These are phyloP conservation scores for Fusarium dimerum DNA, from an alignment of 2,329 filamentous ascomycete genomes.

Conservation along the genomic window DNA sequence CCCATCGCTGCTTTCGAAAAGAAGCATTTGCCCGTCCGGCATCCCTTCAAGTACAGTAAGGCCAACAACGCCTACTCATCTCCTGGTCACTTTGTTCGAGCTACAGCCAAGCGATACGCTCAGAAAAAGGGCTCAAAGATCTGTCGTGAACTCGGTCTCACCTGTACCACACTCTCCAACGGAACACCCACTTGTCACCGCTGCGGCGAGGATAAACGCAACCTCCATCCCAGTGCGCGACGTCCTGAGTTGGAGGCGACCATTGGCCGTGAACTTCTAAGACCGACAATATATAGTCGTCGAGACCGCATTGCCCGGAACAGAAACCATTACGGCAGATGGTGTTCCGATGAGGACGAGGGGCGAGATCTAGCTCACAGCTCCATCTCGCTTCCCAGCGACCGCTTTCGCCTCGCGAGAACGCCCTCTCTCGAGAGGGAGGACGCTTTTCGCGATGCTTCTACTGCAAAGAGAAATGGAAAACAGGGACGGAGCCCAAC, in stretches of 20 bases:
- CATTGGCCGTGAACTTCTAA: constrained; percentile 12
- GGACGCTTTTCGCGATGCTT: constrained; percentile 47
- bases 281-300: background rate
- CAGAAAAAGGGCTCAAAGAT: constrained; percentile 16
- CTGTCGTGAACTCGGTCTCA: constrained; percentile 24
- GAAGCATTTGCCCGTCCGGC: constrained; percentile 19
- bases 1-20: constrained; percentile 16
- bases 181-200: constrained; percentile 11
- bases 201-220: constrained; percentile 13
- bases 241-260: constrained; percentile 26
- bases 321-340: constrained; percentile 5
- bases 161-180: constrained; percentile 15
- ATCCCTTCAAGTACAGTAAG: constrained; percentile 7
- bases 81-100: constrained; percentile 34
- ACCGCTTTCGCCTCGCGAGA: constrained; percentile 35
- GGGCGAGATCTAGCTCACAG: constrained; percentile 38
- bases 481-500: constrained; percentile 24
- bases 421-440: constrained; percentile 47
- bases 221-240: constrained; percentile 10
- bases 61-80: constrained; percentile 18
- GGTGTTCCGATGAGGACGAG: constrained; percentile 32
- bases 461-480: constrained; percentile 37
- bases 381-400: constrained; percentile 38
- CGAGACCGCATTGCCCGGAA: constrained; percentile 17
- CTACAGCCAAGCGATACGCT: constrained; percentile 33